Conservation (phyloP, 2,329 filamentous ascomycete species). For the Apiospora phragmitis region DNA sequence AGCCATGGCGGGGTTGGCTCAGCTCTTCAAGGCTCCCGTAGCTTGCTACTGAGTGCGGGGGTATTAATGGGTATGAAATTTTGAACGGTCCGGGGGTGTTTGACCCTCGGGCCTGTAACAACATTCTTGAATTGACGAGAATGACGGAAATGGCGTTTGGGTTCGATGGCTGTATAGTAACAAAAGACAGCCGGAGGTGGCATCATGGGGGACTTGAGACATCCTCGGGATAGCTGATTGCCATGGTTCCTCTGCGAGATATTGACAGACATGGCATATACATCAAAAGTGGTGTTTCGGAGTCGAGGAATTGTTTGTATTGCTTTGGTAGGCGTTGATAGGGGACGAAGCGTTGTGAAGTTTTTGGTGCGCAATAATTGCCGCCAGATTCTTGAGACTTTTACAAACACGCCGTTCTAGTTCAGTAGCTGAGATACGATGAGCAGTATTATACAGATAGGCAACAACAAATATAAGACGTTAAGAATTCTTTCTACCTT, state of each 20-base stretch:
- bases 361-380: slow-evolving; percentile 16
- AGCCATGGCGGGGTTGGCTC: neutral
- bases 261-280: slow-evolving; percentile 39
- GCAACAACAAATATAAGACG: slow-evolving; percentile 6
- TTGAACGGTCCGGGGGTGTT: neutral
- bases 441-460: neutral
- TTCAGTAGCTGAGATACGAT: neutral
- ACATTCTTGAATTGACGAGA: slow-evolving; percentile 35
- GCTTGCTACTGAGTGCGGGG: neutral
- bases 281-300: slow-evolving; percentile 48
- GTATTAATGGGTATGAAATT: slow-evolving; percentile 5
- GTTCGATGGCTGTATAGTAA: slow-evolving; percentile 19
- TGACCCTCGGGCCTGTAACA: slow-evolving; percentile 37
- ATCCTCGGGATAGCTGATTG: neutral
- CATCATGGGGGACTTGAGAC: neutral
- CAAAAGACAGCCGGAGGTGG: slow-evolving; percentile 11
- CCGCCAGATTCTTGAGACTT: slow-evolving; percentile 9
- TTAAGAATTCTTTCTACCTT: neutral
- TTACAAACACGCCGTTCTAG: neutral
- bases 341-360: slow-evolving; percentile 19
- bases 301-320: slow-evolving; percentile 27
- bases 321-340: slow-evolving; percentile 28
- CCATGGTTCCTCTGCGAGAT: neutral
- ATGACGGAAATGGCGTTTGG: slow-evolving; percentile 20
- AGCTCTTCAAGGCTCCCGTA: neutral